phyloP scores from a whole-genome alignment of 768 basidiomycete species.

The Neoboletus subvelutipes region DNA sequence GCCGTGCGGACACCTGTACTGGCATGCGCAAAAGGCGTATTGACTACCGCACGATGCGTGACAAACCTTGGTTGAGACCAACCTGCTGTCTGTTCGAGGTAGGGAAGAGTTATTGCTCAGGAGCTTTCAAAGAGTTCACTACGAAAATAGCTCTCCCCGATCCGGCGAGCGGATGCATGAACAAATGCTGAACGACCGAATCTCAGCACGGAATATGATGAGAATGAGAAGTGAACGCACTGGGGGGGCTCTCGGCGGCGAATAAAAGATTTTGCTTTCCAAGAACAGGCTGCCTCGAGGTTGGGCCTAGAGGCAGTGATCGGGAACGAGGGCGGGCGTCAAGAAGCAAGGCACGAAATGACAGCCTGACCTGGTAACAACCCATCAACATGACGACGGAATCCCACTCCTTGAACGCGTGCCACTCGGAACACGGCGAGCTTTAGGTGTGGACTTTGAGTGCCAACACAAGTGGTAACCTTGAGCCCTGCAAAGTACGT shows the following conservation, averaged over 20 bases:
- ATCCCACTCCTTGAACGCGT: neutral
- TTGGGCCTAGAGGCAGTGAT: neutral
- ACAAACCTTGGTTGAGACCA: neutral
- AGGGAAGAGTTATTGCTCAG: neutral
- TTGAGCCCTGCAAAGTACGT: neutral
- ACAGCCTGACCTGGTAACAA: neutral
- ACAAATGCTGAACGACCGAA: neutral
- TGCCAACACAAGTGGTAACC: neutral
- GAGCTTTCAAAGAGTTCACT: neutral
- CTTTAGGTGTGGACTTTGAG: neutral
- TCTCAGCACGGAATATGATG: neutral
- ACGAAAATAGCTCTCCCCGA: neutral
- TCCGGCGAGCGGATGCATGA: neutral
- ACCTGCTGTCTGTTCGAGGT: neutral
- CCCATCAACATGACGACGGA: neutral
- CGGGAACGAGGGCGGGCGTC: neutral
- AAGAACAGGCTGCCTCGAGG: neutral
- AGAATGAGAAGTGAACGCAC: neutral
- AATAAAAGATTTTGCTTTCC: neutral
- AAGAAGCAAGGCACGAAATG: neutral
- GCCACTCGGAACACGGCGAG: neutral
- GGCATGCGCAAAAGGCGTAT: neutral
- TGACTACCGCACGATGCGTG: neutral
- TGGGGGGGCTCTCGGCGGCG: neutral
- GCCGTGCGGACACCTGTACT: neutral